Evolutionary conservation across 2,329 filamentous ascomycete genomes (phyloP), one percentile per base, ranked within the genome.

Genomic region (Chaetomiaceae sp.): DNA sequence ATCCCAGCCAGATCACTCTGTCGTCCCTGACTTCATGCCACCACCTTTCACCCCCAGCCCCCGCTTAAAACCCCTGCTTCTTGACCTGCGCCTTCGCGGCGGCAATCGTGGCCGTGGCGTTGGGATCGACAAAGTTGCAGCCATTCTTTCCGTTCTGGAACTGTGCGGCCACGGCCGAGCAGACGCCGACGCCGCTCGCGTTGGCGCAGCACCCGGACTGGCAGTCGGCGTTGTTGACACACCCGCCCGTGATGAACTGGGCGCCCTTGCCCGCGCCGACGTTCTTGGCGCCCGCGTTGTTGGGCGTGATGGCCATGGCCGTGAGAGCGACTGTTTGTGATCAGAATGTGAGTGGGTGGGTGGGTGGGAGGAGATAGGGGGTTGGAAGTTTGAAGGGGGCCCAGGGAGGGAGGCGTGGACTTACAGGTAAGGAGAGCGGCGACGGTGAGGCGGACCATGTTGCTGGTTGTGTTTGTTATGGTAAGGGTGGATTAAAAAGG

Each of bases 201-300:
- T 64, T 60, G 50, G 63, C 63, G 50, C 62, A 65, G 55, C 63
- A 66, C 35, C 53, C 58, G 2, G 57, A 58, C 44, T 47, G 43
- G 56, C 65, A 67, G 55, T 67, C 64, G 43, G 63, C 61, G 43
- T 64, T 52, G 56, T 51, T 57, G 44, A 65, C 62, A 38, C 65
- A 67, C n/a, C 65, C 65, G 45, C 65, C 64, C 5, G 65, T 67
- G 58, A 63, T 66, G 57, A 66, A 67, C 59, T 67, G 65, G 27
- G 44, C 17, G 25, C 52, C 60, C 25, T 62, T 55, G 16, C 62
- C 65, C 35, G 44, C 45, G 20, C 65, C 65, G 39, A 67, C 65
- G 48, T 63, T 61, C 48, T 57, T 59, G 30, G 65, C 63, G 19
- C 65, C 65, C 10, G 63, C 62, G 43, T 60, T 60, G 58, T 67